Evolutionary conservation across 2,329 filamentous ascomycete genomes (phyloP).

Genomic region (Incumbomyces delicatus): DNA sequence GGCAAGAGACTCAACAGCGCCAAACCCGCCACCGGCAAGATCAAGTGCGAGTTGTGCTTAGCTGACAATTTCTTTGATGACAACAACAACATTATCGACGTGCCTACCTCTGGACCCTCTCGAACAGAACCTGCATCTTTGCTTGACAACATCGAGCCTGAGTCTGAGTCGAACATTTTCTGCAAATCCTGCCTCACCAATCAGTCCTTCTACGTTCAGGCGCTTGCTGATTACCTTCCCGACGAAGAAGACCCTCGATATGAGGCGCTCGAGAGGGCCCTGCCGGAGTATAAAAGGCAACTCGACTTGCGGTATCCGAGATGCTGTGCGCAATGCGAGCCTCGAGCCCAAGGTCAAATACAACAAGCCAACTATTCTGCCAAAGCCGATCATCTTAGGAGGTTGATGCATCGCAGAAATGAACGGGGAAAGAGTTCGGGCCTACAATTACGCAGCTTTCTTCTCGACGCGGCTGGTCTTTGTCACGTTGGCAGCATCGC

Average conservation of each 20-base stretch:
- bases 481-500: conserved; percentile 34
- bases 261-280: conserved; percentile 55
- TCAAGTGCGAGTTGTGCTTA: conserved; percentile 69
- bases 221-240: conserved; percentile 71
- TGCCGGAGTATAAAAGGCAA: conserved; percentile 59
- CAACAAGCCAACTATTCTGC: conserved; percentile 66
- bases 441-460: conserved; percentile 35
- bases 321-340: conserved; percentile 72
- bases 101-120: conserved; percentile 53
- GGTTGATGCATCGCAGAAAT: conserved; percentile 56
- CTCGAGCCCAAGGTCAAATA: conserved; percentile 60
- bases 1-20: conserved; percentile 36
- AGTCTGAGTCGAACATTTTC: conserved; percentile 39
- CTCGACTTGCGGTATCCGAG: conserved; percentile 81
- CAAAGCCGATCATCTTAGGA: conserved; percentile 67
- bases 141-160: conserved; percentile 11
- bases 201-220: conserved; percentile 68
- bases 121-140: conserved; percentile 22
- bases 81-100: conserved; percentile 84
- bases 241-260: conserved; percentile 58
- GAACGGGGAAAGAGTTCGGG: conserved; percentile 25
- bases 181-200: conserved; percentile 81
- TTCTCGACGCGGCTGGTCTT: conserved; percentile 34
- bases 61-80: conserved; percentile 83
- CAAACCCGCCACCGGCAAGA: conserved; percentile 52